Percentiles rank a stretch among this genome's conserved stretches.
Evolutionary conservation across 495 filamentous ascomycete genomes (phyloP).

Genomic region (Neurospora tetraspora): DNA sequence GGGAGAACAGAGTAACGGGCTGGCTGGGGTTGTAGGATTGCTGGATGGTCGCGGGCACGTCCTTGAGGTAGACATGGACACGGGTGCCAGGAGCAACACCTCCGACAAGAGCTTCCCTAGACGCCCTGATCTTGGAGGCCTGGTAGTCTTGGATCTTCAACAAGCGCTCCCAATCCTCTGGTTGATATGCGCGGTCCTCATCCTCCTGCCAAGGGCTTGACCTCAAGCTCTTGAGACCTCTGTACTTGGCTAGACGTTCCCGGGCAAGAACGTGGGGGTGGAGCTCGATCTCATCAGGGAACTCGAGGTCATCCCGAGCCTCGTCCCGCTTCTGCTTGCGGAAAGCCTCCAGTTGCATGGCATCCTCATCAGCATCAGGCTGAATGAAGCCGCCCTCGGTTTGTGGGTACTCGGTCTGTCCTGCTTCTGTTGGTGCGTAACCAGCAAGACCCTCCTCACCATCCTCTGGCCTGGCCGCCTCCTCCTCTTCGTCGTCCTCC

Average conservation of each 20-base stretch:
- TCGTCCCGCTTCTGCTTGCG: conserved; percentile 65
- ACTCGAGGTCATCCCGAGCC: conserved; percentile 81
- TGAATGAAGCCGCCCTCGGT: conserved; percentile 81
- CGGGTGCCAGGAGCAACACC: conserved; percentile 75
- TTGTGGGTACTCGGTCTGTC: conserved; percentile 72
- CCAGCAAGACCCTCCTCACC: conserved; percentile 63
- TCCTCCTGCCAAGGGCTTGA: conserved; percentile 79
- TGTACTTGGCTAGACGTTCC: conserved; percentile 74
- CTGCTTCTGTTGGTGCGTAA: conserved; percentile 64
- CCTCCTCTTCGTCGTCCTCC: conserved; percentile 46
- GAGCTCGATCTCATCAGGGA: conserved; percentile 94
- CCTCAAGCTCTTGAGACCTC: conserved; percentile 82
- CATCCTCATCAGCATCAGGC: conserved; percentile 78
- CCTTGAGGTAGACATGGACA: conserved; percentile 69
- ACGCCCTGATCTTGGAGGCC: conserved; percentile 58
- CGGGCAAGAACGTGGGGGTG: conserved; percentile 77
- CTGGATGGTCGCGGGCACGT: conserved; percentile 53
- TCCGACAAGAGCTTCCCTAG: conserved; percentile 73
- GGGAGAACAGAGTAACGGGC: conserved; percentile 66
- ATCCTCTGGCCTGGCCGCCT: conserved; percentile 53
- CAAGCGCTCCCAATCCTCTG: conserved; percentile 79
- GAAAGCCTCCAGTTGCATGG: conserved; percentile 66
- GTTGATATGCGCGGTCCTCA: conserved; percentile 76
- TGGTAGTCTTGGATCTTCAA: conserved; percentile 79
- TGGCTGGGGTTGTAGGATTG: conserved; percentile 40